Evolutionary conservation across 139 green algal species (phyloP).

Genomic region (Yamagishiella unicocca): DNA sequence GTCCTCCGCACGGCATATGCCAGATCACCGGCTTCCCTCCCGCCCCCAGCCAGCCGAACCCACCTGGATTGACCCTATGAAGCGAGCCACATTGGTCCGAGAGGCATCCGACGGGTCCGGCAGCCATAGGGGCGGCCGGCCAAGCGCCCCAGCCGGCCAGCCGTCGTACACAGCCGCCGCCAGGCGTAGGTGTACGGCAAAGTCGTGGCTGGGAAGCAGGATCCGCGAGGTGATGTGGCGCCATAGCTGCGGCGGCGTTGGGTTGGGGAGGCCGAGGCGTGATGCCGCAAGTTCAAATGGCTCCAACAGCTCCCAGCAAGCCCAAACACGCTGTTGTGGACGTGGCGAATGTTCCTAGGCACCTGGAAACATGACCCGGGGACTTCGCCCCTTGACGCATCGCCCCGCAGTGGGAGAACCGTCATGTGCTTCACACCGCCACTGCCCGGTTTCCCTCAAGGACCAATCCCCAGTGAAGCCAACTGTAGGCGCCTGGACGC

Average conservation of each 20-base stretch:
- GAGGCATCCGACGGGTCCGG: constrained; percentile 47
- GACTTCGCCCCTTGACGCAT: no score
- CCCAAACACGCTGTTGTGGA: no score
- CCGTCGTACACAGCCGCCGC: constrained; percentile 50
- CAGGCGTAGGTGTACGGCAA: constrained; percentile 70
- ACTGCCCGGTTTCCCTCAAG: no score
- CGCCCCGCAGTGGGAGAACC: no score
- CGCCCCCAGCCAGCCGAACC: background rate
- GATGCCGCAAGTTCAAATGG: no score
- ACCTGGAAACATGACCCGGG: no score
- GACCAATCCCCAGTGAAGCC: no score
- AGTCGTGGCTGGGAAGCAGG: constrained; percentile 69
- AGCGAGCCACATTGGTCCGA: constrained; percentile 71
- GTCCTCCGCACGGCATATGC: background rate
- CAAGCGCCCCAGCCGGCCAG: constrained; percentile 65
- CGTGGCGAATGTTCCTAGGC: no score
- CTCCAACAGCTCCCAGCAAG: no score
- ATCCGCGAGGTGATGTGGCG: constrained; percentile 53
- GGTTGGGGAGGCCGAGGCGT: no score
- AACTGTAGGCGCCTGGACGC: no score
- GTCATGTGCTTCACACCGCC: no score
- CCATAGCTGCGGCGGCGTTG: constrained; percentile 58
- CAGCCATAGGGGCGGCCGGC: constrained; percentile 76
- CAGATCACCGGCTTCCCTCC: background rate
- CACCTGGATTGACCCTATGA: constrained; percentile 58